phyloP scores from a whole-genome alignment of 768 basidiomycete genomes.

The Paxillus rubicundulus region DNA sequence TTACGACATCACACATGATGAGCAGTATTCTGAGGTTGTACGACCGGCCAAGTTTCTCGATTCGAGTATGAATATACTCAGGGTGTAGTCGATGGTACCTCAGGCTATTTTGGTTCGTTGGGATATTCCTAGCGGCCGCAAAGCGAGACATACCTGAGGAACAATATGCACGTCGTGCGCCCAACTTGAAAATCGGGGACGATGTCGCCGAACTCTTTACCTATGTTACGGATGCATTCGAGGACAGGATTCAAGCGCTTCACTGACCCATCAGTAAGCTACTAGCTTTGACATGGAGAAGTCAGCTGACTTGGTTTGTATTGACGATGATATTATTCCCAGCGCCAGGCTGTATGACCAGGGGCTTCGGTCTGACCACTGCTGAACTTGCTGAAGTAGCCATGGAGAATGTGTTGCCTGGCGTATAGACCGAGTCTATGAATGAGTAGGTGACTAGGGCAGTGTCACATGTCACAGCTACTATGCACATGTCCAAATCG shows the following conservation, averaged over 20 bases:
- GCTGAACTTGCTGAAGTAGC: neutral
- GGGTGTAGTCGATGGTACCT: conserved; percentile 96
- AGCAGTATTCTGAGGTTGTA: conserved; percentile 86
- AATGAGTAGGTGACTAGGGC: too few relatives aligned
- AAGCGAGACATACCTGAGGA: conserved; percentile 62
- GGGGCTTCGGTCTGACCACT: conserved; percentile 35
- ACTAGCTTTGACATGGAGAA: neutral
- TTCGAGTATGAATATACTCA: conserved; percentile 91
- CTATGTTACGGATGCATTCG: conserved; percentile 80
- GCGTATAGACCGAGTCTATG: too few relatives aligned
- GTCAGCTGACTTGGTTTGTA: conserved; percentile 48
- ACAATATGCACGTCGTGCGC: conserved; percentile 87
- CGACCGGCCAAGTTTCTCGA: conserved; percentile 77
- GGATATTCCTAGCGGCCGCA: neutral
- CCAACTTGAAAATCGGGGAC: conserved; percentile 95
- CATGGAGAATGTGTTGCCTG: conserved; percentile 2
- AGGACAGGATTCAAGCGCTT: conserved; percentile 90
- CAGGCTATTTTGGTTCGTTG: conserved; percentile 47
- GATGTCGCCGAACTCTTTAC: conserved; percentile 94
- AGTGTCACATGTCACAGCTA: too few relatives aligned
- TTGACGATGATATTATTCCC: conserved; percentile 66
- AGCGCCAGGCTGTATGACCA: conserved; percentile 60
- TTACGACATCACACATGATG: conserved; percentile 87
- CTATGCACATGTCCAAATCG: neutral
- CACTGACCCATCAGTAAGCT: neutral